Evolutionary conservation across 2,329 filamentous ascomycete species (phyloP).

Genomic region (Blastomyces percursus): DNA sequence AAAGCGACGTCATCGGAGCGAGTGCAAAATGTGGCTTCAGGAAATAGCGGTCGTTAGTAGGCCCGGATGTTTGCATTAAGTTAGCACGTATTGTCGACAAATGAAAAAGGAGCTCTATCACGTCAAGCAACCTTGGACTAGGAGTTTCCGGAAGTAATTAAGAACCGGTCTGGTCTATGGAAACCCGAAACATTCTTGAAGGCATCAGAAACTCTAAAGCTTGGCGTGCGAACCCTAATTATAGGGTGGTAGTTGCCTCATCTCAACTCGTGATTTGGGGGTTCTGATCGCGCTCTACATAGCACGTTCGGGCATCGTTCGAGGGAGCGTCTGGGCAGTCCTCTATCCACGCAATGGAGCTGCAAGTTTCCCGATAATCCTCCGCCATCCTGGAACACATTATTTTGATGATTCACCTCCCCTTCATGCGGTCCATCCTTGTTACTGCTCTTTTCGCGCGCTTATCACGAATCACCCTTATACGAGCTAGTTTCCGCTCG

Average conservation of each 20-base stretch:
- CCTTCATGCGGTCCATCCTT: not conserved
- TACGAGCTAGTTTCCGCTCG: not conserved
- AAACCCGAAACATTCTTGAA: not conserved
- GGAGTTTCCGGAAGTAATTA: not conserved
- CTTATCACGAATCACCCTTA: not conserved
- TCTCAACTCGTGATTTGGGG: no score
- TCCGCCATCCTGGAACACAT: not conserved
- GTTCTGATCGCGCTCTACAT: no score
- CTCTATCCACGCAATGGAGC: not conserved
- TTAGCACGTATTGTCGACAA: not conserved
- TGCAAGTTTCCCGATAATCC: not conserved
- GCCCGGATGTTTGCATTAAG: not conserved
- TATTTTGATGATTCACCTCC: not conserved
- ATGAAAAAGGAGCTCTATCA: not conserved
- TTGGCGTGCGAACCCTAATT: not conserved
- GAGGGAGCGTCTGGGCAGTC: no score
- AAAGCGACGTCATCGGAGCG: not conserved
- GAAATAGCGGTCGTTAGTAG: not conserved
- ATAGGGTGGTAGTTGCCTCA: not conserved
- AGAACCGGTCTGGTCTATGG: not conserved
- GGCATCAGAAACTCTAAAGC: not conserved
- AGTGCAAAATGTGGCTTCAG: not conserved
- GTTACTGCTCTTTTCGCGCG: not conserved
- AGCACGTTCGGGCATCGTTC: no score
- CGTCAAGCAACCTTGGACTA: not conserved